A percentile compares a stretch with the other conserved stretches of the same genome.
Conservation (phyloP, 2,329 filamentous ascomycete species). For the Xylariaceae sp. region DNA sequence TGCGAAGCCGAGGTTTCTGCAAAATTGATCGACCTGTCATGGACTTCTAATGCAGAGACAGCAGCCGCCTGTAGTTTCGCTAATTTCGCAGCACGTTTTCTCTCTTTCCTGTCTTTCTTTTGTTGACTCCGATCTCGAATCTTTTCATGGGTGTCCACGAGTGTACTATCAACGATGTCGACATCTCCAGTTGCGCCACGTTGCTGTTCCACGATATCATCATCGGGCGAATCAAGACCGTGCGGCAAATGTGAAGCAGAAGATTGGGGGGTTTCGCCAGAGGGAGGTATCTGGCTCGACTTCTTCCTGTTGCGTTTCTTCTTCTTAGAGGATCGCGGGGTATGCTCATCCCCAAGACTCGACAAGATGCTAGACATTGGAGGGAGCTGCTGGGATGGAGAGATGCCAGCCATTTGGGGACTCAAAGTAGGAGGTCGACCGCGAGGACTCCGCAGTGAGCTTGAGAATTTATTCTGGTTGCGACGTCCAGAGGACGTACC, state of each 20-base stretch:
- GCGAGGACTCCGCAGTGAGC: slow-evolving; percentile 3
- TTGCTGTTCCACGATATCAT: slow-evolving; percentile 3
- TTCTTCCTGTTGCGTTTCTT: slow-evolving; percentile 34
- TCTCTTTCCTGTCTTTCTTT: slow-evolving; percentile 16
- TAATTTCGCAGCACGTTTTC: slow-evolving; percentile 14
- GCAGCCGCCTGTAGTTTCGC: slow-evolving; percentile 9
- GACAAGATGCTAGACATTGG: not conserved
- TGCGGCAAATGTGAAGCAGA: slow-evolving; percentile 2
- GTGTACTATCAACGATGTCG: not conserved
- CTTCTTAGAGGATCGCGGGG: slow-evolving; percentile 20
- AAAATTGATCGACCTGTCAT: slow-evolving; percentile 10
- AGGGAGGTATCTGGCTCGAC: slow-evolving; percentile 5
- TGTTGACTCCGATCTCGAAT: slow-evolving; percentile 2
- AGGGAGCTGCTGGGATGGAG: not conserved
- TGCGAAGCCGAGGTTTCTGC: slow-evolving; percentile 12
- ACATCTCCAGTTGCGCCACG: not conserved
- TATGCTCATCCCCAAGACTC: not conserved
- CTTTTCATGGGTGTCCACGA: not conserved
- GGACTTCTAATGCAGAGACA: not conserved
- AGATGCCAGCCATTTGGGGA: slow-evolving; percentile 8
- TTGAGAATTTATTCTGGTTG: not conserved
- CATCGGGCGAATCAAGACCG: not conserved
- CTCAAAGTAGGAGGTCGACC: not conserved
- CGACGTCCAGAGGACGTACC: not conserved
- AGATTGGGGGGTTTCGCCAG: not conserved